These are phyloP conservation scores for Aspergillus nidulans DNA, from an alignment of 495 filamentous ascomycete species.

Conservation along the genomic window DNA sequence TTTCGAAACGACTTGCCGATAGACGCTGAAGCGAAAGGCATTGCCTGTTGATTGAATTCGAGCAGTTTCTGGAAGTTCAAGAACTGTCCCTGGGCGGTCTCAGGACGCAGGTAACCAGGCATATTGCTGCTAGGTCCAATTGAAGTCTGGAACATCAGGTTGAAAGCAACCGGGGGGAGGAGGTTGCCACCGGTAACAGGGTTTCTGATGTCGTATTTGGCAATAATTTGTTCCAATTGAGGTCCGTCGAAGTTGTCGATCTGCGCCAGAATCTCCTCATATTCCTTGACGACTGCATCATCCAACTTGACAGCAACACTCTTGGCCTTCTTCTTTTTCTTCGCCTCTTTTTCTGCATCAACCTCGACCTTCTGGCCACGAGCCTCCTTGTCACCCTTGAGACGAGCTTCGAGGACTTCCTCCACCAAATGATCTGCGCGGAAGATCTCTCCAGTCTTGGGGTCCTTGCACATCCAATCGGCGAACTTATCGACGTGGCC, in stretches of 20 bases:
- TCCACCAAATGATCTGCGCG: conserved; percentile 94
- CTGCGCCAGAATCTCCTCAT: conserved; percentile 65
- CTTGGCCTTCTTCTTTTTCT: conserved; percentile 63
- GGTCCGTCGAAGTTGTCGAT: conserved; percentile 67
- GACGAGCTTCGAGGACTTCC: conserved; percentile 76
- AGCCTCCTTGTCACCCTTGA: conserved; percentile 77
- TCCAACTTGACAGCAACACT: conserved; percentile 59
- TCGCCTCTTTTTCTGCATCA: conserved; percentile 59
- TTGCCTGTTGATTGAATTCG: conserved; percentile 65
- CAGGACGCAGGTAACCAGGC: conserved; percentile 60
- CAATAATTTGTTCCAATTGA: conserved; percentile 59
- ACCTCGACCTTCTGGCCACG: conserved; percentile 66
- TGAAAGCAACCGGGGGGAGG: conserved; percentile 62
- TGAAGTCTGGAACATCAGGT: conserved; percentile 71
- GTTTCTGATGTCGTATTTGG: conserved; percentile 62
- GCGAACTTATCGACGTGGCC: conserved; percentile 98
- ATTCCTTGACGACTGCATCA: conserved; percentile 60
- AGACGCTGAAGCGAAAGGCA: conserved; percentile 70
- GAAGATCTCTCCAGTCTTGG: conserved; percentile 93
- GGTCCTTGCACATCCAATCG: conserved; percentile 99
- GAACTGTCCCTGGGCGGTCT: conserved; percentile 68
- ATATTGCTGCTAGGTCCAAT: conserved; percentile 64
- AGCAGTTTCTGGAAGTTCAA: conserved; percentile 65
- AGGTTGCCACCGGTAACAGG: conserved; percentile 57
- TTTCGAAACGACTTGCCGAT: conserved; percentile 76